Evolutionary conservation across 441 rosid genomes (phyloP), one percentile per base, ranked within the genome.

Genomic region (Lepidium campestre): DNA sequence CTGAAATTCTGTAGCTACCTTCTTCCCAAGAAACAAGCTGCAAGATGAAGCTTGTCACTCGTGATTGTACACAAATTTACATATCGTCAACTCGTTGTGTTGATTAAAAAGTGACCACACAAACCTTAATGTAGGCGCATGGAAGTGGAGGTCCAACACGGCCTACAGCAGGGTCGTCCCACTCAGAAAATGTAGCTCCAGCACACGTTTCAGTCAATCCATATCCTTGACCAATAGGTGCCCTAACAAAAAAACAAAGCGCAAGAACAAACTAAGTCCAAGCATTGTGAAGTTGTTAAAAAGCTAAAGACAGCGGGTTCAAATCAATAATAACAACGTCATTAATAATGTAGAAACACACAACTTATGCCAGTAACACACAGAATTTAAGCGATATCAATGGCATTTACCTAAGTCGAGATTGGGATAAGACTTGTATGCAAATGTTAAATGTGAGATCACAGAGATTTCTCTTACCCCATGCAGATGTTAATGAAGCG

Each of bases 131-230:
- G 64, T 86, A 83, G 71, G 79, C 42, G 64, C 95, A 93, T 39
- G 97, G 96, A 74, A 93, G 79, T 32, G 97, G 98, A 10, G 97
- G 97, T 29, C 98, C 98, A 22, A 90, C 96, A 47, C 91, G 96
- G 31, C 98, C 98, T 53, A 87, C 93, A 48, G 77, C 70, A 10
- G 79, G 29, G 42, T 90, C 96, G 56, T 93, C 98, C 78, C 77
- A 77, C 78, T 90, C 97, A n/a, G 93, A 72, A 80, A 90, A 93
- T 23, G 97, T 82, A 72, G 86, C 87, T 75, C 97, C 98, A 68
- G 98, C 97, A 78, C 72, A 86, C 11, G 98, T 90, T 83, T 93
- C 98, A 47, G 98, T 93, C 83, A 93, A 80, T 68, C 98, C 98
- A 79, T 93, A 93, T 56, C 88, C 97, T 80, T 90, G 98, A 60